Percentiles rank a stretch among this genome's conserved stretches.
Evolutionary conservation across 2,329 filamentous ascomycete genomes (phyloP).

Genomic region (Pseudocercospora crystallina): DNA sequence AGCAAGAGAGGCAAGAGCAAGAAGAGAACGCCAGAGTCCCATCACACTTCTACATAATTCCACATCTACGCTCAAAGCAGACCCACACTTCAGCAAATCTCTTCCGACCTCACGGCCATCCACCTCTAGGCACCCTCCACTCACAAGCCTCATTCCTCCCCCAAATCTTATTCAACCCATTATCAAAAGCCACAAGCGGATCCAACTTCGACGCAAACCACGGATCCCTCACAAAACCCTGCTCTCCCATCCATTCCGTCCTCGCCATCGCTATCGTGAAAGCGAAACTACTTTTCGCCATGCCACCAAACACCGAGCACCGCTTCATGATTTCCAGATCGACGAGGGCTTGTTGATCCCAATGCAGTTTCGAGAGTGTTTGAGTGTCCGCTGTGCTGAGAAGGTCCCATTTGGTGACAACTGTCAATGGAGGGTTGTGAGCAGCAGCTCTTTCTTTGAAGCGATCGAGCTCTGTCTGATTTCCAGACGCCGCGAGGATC

Average conservation of each 20-base stretch:
- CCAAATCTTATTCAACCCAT: conserved; percentile 25
- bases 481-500: conserved; percentile 46
- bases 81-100: too few relatives aligned
- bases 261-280: conserved; percentile 48
- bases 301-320: conserved; percentile 44
- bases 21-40: too few relatives aligned
- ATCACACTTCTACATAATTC: too few relatives aligned
- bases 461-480: conserved; percentile 35
- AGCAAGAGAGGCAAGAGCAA: too few relatives aligned
- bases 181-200: conserved; percentile 19
- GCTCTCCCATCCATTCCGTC: conserved; percentile 25
- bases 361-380: conserved; percentile 39
- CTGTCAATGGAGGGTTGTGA: conserved; percentile 37
- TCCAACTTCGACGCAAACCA: conserved; percentile 5
- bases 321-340: conserved; percentile 51
- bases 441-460: conserved; percentile 37
- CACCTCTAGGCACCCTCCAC: conserved; percentile 12
- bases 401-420: conserved; percentile 45
- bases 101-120: conserved; percentile 2
- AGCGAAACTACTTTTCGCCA: conserved; percentile 44
- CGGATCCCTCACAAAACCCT: conserved; percentile 7
- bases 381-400: conserved; percentile 38
- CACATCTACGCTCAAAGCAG: too few relatives aligned
- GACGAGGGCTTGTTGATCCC: conserved; percentile 50
- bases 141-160: conserved; percentile 22